These are phyloP conservation scores for Purpureocillium lavendulum DNA, from an alignment of 2,329 filamentous ascomycete genomes.

Conservation along the genomic window DNA sequence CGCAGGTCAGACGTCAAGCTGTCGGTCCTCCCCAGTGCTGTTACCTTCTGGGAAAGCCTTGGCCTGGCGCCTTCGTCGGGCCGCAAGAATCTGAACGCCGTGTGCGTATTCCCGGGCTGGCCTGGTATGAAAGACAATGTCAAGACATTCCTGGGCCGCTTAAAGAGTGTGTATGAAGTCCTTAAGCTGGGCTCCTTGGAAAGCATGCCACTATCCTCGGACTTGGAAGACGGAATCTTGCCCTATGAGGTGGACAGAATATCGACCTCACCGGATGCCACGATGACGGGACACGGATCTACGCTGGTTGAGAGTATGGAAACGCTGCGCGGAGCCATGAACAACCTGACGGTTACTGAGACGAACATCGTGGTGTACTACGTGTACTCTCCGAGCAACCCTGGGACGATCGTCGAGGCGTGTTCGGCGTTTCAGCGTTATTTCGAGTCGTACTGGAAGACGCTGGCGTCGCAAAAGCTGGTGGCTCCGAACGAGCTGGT, in stretches of 20 bases:
- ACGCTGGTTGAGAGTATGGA: constrained; percentile 40
- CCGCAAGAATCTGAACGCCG: constrained; percentile 59
- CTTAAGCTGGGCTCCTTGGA: constrained; percentile 63
- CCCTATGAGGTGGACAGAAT: constrained; percentile 40
- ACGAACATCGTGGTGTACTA: constrained; percentile 70
- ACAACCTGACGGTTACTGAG: constrained; percentile 30
- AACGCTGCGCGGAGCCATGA: constrained; percentile 37
- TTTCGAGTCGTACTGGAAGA: constrained; percentile 49
- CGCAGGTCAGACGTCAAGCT: constrained; percentile 60
- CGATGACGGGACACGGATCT: constrained; percentile 33
- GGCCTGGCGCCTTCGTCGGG: constrained; percentile 65
- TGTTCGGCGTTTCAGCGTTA: constrained; percentile 68
- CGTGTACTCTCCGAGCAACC: constrained; percentile 58
- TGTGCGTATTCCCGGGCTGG: constrained; percentile 63
- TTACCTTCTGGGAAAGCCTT: constrained; percentile 75
- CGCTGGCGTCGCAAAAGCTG: constrained; percentile 31
- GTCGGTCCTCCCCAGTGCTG: constrained; percentile 65
- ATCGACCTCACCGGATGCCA: constrained; percentile 29
- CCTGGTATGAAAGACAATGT: constrained; percentile 54
- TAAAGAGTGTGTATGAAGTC: constrained; percentile 65
- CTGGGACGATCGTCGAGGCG: constrained; percentile 57
- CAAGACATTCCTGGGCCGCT: constrained; percentile 55
- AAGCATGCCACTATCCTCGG: constrained; percentile 32
- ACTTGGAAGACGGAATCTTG: constrained; percentile 36
- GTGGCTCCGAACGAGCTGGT: constrained; percentile 56